Base-by-base conservation (phyloP, 768 basidiomycete species). In the Pleurotus ostreatus region DNA sequence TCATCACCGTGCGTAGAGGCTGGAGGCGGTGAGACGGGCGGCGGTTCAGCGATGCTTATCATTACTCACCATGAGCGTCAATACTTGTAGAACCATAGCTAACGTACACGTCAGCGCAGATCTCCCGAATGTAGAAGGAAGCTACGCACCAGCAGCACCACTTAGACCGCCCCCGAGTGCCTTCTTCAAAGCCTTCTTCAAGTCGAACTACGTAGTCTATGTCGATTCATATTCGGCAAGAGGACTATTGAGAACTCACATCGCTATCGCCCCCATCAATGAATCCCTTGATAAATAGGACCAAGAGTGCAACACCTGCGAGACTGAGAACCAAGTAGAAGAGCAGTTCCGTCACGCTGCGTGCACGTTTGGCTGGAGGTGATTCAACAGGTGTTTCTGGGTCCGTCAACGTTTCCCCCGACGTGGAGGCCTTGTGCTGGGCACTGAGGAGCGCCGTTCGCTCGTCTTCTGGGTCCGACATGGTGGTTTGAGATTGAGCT, bases 1-100 rank as follows among this genome's bases (percentile, higher is more conserved):
- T 98, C 96, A 98, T 98, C 55, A 94, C 80, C 2, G 95, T 97
- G n/a, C 93, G 83, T n/a, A 96, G 70, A 4, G 93, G 94, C 88
- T 88, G 54, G 11, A 43, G 46, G 49, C 22, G n/a, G 12, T 37
- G 47, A 40, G 20, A 47, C 22, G 4, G 44, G 46, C 23, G 12
- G 9, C 46, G 46, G 1, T 43, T 18, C 49, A 20, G 18, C 12
- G 38, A 30, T n/a, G 16, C 15, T 15, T n/a, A 26, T 49, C 13
- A 41, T 25, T 25, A 20, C 60, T 13, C 60, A 77, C 80, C 94
- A 97, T 97, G 57, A 96, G 79, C 1, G 86, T 83, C 49, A 97
- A 68, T 15, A 98, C 96, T 67, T 98, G 96, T 4, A 98, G 75
- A 3, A 98, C 82, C 96, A 98, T 98, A 0, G 95, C 95, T 82